Base-by-base conservation (phyloP, 2,329 filamentous ascomycete genomes). In the Sarocladiaceae sp. region DNA sequence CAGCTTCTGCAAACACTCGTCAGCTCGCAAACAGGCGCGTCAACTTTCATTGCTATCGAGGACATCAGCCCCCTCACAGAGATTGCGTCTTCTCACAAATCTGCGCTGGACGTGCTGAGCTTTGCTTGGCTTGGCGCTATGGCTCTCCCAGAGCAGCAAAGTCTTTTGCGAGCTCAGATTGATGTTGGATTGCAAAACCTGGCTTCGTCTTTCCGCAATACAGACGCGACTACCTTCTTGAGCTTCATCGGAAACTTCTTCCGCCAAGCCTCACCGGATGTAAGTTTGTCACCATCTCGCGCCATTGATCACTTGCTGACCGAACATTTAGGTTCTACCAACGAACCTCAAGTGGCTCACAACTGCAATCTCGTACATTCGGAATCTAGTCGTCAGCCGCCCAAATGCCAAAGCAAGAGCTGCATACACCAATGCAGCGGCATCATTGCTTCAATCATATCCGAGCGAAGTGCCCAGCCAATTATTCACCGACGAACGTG, bases 211-310 rank as follows among this genome's bases (percentile, higher is more conserved):
- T 86, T 84, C 60, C 76, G 71, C 33, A 76, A 75, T 11, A 85
- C 82, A 10, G 81, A 86, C 60, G 80, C 74, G 4, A 78, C 82
- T 3, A 84, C 79, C 0, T 68, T 86, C 3, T 66, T 86, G 2
- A 71, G 71, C 35, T 85, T 84, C 58, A 58, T 84, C n/a, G 77
- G 74, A 15, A 67, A 69, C 39, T 67, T 83, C 40, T 63, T 86
- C 3, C 70, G 75, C 4, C 75, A 74, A 47, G 66, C 80, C 10
- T 68, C 76, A 20, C 65, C 72, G 12, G 64, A 69, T 55, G 81
- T 83, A 66, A 60, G 72, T 65, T 20, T 11, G n/a, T n/a, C n/a
- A n/a, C n/a, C n/a, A n/a, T n/a, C n/a, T n/a, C n/a, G n/a, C n/a
- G n/a, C n/a, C n/a, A n/a, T n/a, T n/a, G n/a, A n/a, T n/a, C n/a